Evolutionary conservation across 2,329 filamentous ascomycete genomes (phyloP).

Genomic region (Penicillium sumatraense): DNA sequence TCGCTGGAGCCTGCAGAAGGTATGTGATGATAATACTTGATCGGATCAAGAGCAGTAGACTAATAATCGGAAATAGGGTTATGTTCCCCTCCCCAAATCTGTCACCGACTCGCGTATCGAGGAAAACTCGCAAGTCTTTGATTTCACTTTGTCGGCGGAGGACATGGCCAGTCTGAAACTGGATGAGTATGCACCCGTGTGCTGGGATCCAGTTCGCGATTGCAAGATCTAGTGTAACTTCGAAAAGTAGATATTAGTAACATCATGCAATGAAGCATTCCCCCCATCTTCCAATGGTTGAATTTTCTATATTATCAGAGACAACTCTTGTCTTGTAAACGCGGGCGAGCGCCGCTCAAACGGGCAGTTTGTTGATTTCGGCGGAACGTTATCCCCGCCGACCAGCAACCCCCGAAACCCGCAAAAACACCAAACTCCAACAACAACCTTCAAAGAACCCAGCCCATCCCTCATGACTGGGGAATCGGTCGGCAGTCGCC

Average conservation of each 20-base stretch:
- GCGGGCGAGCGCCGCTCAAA: conserved; percentile 13
- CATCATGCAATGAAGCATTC: background rate
- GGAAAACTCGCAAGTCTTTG: conserved; percentile 64
- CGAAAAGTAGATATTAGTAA: background rate
- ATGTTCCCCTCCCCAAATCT: conserved; percentile 66
- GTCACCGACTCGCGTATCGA: conserved; percentile 64
- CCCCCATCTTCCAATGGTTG: no score
- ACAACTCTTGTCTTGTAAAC: no score
- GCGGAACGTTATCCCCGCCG: conserved; percentile 38
- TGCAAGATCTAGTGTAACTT: conserved; percentile 24
- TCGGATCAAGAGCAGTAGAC: background rate
- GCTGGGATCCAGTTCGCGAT: conserved; percentile 59
- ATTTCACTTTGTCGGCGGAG: conserved; percentile 62
- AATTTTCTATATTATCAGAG: no score
- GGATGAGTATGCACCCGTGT: conserved; percentile 59
- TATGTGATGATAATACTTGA: conserved; percentile 27
- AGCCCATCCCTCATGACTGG: conserved; percentile 20
- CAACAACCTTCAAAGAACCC: background rate
- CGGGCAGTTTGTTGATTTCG: conserved; percentile 31
- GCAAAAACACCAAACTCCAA: conserved; percentile 2
- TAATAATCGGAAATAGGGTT: conserved; percentile 49
- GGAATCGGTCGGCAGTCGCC: conserved; percentile 23
- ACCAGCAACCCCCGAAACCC: conserved; percentile 8
- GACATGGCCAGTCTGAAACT: conserved; percentile 63
- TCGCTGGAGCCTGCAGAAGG: conserved; percentile 65